Evolutionary conservation across 1,284 basidiomycete genomes (phyloP).

Genomic region (Papiliotrema fonsecae): DNA sequence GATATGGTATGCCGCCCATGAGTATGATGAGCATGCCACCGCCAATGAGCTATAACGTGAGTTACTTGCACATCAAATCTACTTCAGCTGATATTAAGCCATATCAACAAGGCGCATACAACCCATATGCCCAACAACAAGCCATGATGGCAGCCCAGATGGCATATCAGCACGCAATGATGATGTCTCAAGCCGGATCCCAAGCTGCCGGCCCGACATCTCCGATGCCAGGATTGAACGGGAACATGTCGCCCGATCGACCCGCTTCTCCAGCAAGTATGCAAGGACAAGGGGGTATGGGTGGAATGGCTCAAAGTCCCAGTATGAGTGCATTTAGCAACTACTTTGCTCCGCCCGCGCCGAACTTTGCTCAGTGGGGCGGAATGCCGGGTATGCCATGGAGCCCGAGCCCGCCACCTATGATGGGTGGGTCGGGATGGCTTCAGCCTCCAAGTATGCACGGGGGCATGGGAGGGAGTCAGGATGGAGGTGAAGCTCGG

Average conservation of each 20-base stretch:
- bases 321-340: background rate
- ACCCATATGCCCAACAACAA: conserved; percentile 62
- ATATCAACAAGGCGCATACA: conserved; percentile 61
- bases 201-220: conserved; percentile 59
- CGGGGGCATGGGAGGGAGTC: background rate
- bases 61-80: conserved; percentile 2
- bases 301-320: background rate
- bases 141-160: conserved; percentile 82
- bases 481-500: background rate
- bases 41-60: conserved; percentile 43
- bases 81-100: conserved; percentile 2
- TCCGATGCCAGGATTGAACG: too few species aligned
- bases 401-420: background rate
- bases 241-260: conserved; percentile 7
- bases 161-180: conserved; percentile 76
- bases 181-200: conserved; percentile 75
- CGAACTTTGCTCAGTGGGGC: background rate
- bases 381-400: background rate
- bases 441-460: background rate
- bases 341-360: background rate
- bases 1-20: conserved; percentile 49
- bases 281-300: background rate
- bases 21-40: conserved; percentile 35
- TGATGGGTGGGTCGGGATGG: background rate
- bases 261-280: conserved; percentile 10